Conservation (phyloP, 805 yeast species). For the Candida caryicola region DNA sequence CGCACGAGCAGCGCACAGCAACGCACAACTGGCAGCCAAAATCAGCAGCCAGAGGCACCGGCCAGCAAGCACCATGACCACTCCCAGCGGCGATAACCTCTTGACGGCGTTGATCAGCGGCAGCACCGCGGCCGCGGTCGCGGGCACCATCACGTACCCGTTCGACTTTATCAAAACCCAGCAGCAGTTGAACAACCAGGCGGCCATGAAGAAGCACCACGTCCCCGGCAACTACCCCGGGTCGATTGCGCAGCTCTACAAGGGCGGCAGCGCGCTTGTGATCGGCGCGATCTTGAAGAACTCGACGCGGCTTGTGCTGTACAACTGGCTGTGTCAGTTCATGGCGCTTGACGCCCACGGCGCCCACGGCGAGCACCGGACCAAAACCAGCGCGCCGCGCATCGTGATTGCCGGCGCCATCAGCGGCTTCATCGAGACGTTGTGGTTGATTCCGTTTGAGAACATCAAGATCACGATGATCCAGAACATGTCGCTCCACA, state of each 20-base stretch:
- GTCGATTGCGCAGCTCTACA: constrained; percentile 34
- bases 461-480: constrained; percentile 78
- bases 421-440: constrained; percentile 79
- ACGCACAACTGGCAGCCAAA: no score
- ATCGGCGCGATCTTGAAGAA: constrained; percentile 75
- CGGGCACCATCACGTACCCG: constrained; percentile 66
- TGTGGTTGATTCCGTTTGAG: constrained; percentile 89
- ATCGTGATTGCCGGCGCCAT: constrained; percentile 79
- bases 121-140: constrained; percentile 58
- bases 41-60: no score
- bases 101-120: constrained; percentile 61
- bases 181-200: constrained; percentile 52
- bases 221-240: constrained; percentile 33
- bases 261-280: constrained; percentile 75
- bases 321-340: constrained; percentile 70
- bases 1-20: no score
- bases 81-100: constrained; percentile 31
- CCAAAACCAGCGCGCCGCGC: constrained; percentile 73
- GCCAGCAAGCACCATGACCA: no score
- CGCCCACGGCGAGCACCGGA: constrained; percentile 31
- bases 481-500: constrained; percentile 50
- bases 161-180: constrained; percentile 68
- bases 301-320: constrained; percentile 66
- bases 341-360: constrained; percentile 47
- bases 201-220: constrained; percentile 32